Conservation (phyloP, 2,329 filamentous ascomycete species). For the Decorospora gaudefroyi region DNA sequence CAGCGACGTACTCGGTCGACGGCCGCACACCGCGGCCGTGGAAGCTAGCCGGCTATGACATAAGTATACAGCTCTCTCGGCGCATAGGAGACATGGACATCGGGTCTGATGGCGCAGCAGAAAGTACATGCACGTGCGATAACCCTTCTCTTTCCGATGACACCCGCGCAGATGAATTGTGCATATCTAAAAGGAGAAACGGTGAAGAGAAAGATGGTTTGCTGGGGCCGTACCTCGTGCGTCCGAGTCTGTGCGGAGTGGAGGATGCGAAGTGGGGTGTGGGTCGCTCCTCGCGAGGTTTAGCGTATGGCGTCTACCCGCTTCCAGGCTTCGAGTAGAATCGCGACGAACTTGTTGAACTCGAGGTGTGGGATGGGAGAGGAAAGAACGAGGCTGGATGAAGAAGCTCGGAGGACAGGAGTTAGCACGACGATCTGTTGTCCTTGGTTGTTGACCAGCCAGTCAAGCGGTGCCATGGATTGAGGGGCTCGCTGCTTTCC, state of each 20-base stretch:
- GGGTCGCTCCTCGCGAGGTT: slow-evolving; percentile 17
- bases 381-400: slow-evolving; percentile 17
- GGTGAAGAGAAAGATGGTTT: slow-evolving; percentile 13
- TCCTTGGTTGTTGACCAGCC: slow-evolving; percentile 16
- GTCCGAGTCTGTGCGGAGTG: slow-evolving; percentile 14
- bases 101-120: slow-evolving; percentile 7
- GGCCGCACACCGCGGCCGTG: slow-evolving; percentile 34
- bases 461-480: slow-evolving; percentile 26
- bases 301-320: slow-evolving; percentile 8
- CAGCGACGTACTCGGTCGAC: slow-evolving; percentile 13
- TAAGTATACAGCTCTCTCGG: slow-evolving; percentile 20
- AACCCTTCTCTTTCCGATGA: slow-evolving; percentile 12
- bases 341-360: too few species aligned
- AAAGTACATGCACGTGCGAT: slow-evolving; percentile 13
- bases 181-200: slow-evolving; percentile 2
- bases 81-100: slow-evolving; percentile 11
- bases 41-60: slow-evolving; percentile 33
- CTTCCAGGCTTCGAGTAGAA: slow-evolving; percentile 5
- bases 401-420: slow-evolving; percentile 11
- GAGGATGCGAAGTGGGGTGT: slow-evolving; percentile 16
- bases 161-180: slow-evolving; percentile 11
- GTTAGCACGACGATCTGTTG: slow-evolving; percentile 4
- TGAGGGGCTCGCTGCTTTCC: slow-evolving; percentile 33
- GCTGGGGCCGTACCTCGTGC: slow-evolving; percentile 15
- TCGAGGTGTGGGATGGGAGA: not conserved